These are phyloP conservation scores for Ophiocordyceps polyrhachis-furcata DNA, from an alignment of 2,329 filamentous ascomycete species.

Conservation along the genomic window DNA sequence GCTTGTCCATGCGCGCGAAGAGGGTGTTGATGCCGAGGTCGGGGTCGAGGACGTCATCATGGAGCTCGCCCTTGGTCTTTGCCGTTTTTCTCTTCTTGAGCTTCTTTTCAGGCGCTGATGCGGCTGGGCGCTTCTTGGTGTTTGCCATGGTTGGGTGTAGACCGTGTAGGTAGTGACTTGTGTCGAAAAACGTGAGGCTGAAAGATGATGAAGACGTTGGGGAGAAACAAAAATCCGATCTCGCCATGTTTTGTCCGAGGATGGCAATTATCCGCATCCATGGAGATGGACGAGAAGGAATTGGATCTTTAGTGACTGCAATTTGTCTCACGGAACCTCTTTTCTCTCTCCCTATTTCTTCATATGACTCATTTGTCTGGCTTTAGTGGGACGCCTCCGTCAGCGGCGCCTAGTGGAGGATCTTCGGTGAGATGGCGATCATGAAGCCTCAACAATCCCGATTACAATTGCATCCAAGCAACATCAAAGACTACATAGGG, in stretches of 20 bases:
- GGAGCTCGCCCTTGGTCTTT: conserved; percentile 32
- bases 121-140: conserved; percentile 37
- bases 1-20: conserved; percentile 66
- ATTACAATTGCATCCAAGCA: no score
- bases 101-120: conserved; percentile 20
- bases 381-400: not conserved
- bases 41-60: conserved; percentile 41
- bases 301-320: no score
- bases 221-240: not conserved
- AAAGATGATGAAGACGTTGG: not conserved
- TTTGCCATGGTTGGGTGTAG: conserved; percentile 15
- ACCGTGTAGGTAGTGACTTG: not conserved
- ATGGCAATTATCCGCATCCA: not conserved
- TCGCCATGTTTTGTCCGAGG: not conserved
- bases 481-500: no score
- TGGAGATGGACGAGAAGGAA: no score
- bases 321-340: not conserved
- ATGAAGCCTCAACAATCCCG: not conserved
- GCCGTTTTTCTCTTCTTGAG: conserved; percentile 31
- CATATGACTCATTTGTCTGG: not conserved
- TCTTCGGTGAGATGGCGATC: not conserved
- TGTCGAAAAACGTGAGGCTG: not conserved
- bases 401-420: not conserved
- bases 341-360: not conserved
- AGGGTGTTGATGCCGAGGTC: conserved; percentile 62